Percentiles rank a stretch among this genome's conserved stretches.
Conservation (phyloP, 305 asterid species). For the Fraxinus velutina region DNA sequence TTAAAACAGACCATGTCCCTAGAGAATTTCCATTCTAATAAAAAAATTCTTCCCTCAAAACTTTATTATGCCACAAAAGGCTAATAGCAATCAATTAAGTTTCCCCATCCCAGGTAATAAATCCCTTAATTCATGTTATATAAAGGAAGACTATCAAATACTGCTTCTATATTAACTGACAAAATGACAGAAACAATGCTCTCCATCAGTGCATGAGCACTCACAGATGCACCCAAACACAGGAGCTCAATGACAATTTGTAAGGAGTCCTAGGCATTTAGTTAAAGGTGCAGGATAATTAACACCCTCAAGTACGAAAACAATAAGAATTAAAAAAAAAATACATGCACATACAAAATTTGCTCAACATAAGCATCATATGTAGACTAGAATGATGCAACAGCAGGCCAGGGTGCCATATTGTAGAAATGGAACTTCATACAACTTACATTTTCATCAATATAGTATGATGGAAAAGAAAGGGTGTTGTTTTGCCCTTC, state of each 20-base stretch:
- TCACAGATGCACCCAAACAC: neutral
- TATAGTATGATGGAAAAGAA: conserved; percentile 94
- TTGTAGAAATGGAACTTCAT: conserved; percentile 5
- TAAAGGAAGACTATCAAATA: conserved; percentile 6
- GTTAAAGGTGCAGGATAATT: neutral
- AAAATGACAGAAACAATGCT: neutral
- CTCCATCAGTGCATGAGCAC: neutral
- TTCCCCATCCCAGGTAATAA: conserved; percentile 7
- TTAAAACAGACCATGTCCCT: conserved; percentile 5
- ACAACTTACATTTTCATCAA: conserved; percentile 91
- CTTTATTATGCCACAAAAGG: conserved; percentile 9
- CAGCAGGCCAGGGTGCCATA: neutral
- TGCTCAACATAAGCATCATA: neutral
- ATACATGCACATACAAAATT: neutral
- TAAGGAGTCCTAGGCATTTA: neutral
- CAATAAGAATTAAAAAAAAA: neutral
- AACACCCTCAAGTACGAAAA: neutral
- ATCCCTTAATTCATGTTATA: neutral
- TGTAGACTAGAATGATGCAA: neutral
- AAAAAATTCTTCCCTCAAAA: neutral
- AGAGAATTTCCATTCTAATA: conserved; percentile 3
- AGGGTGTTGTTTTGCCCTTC: conserved; percentile 78
- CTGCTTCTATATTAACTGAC: neutral
- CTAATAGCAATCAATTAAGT: conserved; percentile 14
- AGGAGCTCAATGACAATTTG: neutral